Percentiles rank a stretch among this genome's conserved stretches.
Evolutionary conservation across 1,284 basidiomycete genomes (phyloP).

Genomic region (Cryptococcus depauperatus): DNA sequence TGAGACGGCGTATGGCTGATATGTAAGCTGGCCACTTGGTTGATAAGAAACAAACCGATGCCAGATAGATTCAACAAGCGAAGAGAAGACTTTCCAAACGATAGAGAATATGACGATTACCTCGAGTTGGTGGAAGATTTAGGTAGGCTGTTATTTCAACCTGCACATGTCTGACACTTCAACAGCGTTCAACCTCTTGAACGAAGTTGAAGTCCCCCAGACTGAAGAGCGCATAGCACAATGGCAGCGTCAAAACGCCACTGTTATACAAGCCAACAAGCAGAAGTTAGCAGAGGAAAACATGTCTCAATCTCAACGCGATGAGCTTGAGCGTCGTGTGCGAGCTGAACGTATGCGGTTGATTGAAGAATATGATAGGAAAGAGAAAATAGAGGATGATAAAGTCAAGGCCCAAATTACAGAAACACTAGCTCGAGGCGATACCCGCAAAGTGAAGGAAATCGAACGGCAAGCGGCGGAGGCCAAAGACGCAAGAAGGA

Average conservation of each 20-base stretch:
- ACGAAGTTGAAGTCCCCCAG: slow-evolving; percentile 73
- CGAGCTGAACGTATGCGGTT: slow-evolving; percentile 60
- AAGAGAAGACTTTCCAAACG: slow-evolving; percentile 75
- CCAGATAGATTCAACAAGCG: slow-evolving; percentile 83
- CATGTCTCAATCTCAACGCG: slow-evolving; percentile 52
- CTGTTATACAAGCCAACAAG: slow-evolving; percentile 67
- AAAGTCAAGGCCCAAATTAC: slow-evolving; percentile 54
- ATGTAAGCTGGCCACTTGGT: slow-evolving; percentile 51
- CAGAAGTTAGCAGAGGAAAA: slow-evolving; percentile 55
- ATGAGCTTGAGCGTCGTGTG: slow-evolving; percentile 60
- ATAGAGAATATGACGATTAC: slow-evolving; percentile 88
- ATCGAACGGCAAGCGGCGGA: slow-evolving; percentile 50
- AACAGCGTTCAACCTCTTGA: slow-evolving; percentile 88
- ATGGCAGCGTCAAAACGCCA: slow-evolving; percentile 72
- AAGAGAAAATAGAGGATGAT: slow-evolving; percentile 48
- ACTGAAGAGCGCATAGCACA: slow-evolving; percentile 76
- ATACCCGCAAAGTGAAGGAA: slow-evolving; percentile 40
- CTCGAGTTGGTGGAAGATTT: slow-evolving; percentile 94
- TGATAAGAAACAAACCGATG: background rate
- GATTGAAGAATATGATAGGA: slow-evolving; percentile 58
- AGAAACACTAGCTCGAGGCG: slow-evolving; percentile 60
- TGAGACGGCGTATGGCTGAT: slow-evolving; percentile 77
- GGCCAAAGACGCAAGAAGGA: slow-evolving; percentile 28
- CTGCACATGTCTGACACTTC: background rate
- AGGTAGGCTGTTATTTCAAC: slow-evolving; percentile 48